These are phyloP conservation scores for Ophiocordyceps camponoti-floridani DNA, from an alignment of 2,329 filamentous ascomycete species.

Conservation along the genomic window DNA sequence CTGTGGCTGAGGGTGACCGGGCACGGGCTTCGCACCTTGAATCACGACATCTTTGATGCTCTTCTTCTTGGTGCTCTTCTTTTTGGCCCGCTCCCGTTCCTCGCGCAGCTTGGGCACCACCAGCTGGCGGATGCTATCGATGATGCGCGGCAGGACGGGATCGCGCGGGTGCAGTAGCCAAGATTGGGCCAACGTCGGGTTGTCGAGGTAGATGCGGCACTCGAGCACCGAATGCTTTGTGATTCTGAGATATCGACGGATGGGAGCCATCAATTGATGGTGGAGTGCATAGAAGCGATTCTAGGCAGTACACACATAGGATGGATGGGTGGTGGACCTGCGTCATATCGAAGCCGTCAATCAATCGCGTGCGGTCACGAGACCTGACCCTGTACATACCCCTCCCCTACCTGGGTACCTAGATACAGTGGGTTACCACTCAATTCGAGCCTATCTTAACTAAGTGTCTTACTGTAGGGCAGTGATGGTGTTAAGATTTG, in stretches of 20 bases:
- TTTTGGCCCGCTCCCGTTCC: constrained; percentile 47
- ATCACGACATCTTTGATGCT: constrained; percentile 75
- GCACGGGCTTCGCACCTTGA: constrained; percentile 40
- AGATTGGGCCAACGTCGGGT: constrained; percentile 61
- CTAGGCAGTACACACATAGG: too few species aligned
- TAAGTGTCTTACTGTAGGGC: too few species aligned
- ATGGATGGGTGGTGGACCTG: too few species aligned
- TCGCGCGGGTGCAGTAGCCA: constrained; percentile 70
- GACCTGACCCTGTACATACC: too few species aligned
- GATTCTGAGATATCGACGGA: constrained; percentile 79
- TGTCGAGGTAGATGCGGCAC: constrained; percentile 88
- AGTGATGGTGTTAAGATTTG: too few species aligned
- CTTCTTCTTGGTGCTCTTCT: constrained; percentile 54
- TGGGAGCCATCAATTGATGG: constrained; percentile 52
- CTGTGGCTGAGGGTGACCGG: constrained; percentile 1
- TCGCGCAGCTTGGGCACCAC: constrained; percentile 85
- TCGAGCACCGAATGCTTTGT: constrained; percentile 91
- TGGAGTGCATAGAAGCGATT: too few species aligned
- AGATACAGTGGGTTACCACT: too few species aligned
- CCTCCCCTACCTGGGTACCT: too few species aligned
- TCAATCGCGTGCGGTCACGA: not conserved
- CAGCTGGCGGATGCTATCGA: constrained; percentile 67
- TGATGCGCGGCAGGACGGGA: constrained; percentile 63
- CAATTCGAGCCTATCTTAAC: too few species aligned
- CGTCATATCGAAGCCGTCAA: too few species aligned